Evolutionary conservation across 345 rosid genomes (phyloP).

Genomic region (Physaria fendleri): DNA sequence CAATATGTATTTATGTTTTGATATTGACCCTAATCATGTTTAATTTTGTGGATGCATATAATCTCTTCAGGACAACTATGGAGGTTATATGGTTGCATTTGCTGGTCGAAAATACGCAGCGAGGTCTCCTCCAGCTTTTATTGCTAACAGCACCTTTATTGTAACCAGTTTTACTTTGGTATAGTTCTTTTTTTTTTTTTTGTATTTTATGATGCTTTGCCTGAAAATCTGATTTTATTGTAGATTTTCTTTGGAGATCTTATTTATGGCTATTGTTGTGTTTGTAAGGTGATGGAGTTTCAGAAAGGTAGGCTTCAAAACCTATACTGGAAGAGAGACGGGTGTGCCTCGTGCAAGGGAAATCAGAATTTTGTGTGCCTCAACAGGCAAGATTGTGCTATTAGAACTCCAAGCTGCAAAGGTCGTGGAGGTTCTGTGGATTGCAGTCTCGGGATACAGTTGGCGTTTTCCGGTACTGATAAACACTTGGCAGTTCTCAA

Average conservation of each 20-base stretch:
- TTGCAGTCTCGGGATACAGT: conserved; percentile 71
- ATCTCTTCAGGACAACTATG: conserved; percentile 25
- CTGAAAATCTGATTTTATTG: neutral
- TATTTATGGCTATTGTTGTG: neutral
- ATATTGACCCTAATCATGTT: neutral
- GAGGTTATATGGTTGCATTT: conserved; percentile 77
- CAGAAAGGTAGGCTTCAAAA: conserved; percentile 79
- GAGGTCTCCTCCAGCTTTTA: conserved; percentile 71
- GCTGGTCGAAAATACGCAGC: conserved; percentile 90
- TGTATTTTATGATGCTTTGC: neutral
- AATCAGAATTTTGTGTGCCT: conserved; percentile 58
- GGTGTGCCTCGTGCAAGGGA: conserved; percentile 59
- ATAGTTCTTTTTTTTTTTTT: conserved; percentile 5
- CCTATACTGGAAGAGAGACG: conserved; percentile 86
- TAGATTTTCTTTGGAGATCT: neutral
- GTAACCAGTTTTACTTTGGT: conserved; percentile 90
- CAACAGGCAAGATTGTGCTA: conserved; percentile 82
- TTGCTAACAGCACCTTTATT: conserved; percentile 61
- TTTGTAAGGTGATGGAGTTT: conserved; percentile 74
- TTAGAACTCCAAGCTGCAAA: conserved; percentile 55
- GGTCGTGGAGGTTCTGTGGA: conserved; percentile 52
- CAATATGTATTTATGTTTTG: neutral
- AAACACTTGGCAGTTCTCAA: conserved; percentile 68
- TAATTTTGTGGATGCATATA: neutral
- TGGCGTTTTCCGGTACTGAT: conserved; percentile 82